Percentiles rank a stretch among this genome's conserved stretches.
Evolutionary conservation across 2,329 filamentous ascomycete species (phyloP).

Genomic region (Emydomyces testavorans): DNA sequence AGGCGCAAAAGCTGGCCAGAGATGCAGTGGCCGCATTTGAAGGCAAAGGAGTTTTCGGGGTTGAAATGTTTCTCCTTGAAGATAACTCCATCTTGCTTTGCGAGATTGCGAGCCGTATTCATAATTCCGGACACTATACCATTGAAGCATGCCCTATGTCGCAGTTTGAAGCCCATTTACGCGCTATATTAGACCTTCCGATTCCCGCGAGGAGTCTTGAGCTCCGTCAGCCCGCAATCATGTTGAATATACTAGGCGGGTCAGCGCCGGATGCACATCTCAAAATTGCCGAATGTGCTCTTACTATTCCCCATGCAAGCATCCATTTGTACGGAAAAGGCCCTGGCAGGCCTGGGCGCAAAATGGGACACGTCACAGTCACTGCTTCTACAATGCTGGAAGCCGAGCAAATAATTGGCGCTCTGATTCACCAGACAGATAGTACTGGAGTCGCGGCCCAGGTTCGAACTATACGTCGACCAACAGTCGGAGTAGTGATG

Average conservation of each 20-base stretch:
- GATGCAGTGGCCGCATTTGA: slow-evolving; percentile 68
- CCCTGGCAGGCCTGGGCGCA: slow-evolving; percentile 70
- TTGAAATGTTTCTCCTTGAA: slow-evolving; percentile 82
- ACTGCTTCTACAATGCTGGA: slow-evolving; percentile 56
- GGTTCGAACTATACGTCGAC: slow-evolving; percentile 18
- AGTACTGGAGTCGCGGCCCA: slow-evolving; percentile 44
- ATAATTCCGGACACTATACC: slow-evolving; percentile 91
- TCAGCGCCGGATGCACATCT: slow-evolving; percentile 51
- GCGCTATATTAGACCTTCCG: slow-evolving; percentile 65
- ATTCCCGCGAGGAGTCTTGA: slow-evolving; percentile 41
- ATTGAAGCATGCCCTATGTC: slow-evolving; percentile 85
- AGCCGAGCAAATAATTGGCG: slow-evolving; percentile 56
- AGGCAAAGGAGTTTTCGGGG: slow-evolving; percentile 88
- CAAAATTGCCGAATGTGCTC: slow-evolving; percentile 45
- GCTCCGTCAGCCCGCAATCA: slow-evolving; percentile 40
- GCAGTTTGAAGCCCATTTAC: slow-evolving; percentile 83
- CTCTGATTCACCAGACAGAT: slow-evolving; percentile 57
- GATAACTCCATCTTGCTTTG: slow-evolving; percentile 67
- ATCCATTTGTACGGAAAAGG: slow-evolving; percentile 89
- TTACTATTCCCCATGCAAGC: slow-evolving; percentile 47
- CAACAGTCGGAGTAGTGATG: slow-evolving; percentile 38
- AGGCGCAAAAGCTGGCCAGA: slow-evolving; percentile 64
- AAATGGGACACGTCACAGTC: slow-evolving; percentile 89
- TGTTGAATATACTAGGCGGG: slow-evolving; percentile 48
- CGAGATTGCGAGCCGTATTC: slow-evolving; percentile 70